Evolutionary conservation across 768 basidiomycete genomes (phyloP).

Genomic region (Suillus luteus): DNA sequence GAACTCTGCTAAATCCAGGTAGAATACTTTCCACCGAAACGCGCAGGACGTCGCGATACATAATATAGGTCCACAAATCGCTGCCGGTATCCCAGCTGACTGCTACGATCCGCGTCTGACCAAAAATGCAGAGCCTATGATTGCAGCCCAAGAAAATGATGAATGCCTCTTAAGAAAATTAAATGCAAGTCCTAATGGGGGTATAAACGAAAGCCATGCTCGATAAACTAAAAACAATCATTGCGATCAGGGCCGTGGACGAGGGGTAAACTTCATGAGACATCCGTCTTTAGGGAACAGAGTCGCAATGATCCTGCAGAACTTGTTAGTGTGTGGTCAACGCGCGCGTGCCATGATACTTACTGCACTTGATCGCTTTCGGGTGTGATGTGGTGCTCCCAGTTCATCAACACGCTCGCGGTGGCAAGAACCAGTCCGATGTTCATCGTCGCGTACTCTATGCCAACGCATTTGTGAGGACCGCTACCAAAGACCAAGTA

Average conservation of each 20-base stretch:
- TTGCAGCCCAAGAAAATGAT: not conserved
- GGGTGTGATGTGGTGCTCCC: conserved; percentile 84
- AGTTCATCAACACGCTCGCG: conserved; percentile 80
- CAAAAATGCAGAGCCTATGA: not conserved
- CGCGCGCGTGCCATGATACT: conserved; percentile 34
- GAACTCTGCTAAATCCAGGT: not conserved
- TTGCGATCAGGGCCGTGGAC: conserved; percentile 33
- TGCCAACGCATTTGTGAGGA: conserved; percentile 89
- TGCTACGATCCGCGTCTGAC: not conserved
- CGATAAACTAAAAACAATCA: not conserved
- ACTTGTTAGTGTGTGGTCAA: conserved; percentile 9
- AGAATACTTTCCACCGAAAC: not conserved
- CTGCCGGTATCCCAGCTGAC: not conserved
- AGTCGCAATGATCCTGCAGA: conserved; percentile 84
- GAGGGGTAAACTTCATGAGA: conserved; percentile 73
- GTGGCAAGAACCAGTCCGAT: conserved; percentile 83
- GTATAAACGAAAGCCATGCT: not conserved
- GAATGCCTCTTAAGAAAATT: conserved; percentile 14
- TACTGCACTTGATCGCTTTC: conserved; percentile 80
- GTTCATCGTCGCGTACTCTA: conserved; percentile 93
- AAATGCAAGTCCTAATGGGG: conserved; percentile 16
- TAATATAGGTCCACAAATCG: not conserved
- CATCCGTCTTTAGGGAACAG: conserved; percentile 96
- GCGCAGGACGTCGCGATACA: not conserved
- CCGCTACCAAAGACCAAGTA: conserved; percentile 95